These are phyloP conservation scores for Malassezia globosa DNA, from an alignment of 1,284 basidiomycete species.

Conservation along the genomic window DNA sequence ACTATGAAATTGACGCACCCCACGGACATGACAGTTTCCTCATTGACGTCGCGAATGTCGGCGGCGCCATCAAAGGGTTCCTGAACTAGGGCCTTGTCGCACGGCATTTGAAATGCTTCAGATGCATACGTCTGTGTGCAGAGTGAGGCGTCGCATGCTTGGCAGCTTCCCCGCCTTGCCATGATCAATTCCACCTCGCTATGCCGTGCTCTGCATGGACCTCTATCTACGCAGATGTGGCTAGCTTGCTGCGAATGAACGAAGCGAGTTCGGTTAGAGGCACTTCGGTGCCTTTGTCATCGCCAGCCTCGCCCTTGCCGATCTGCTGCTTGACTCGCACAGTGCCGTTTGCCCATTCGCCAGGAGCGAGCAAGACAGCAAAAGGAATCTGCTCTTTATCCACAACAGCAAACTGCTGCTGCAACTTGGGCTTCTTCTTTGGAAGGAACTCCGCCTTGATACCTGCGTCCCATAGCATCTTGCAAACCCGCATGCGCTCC, in stretches of 20 bases:
- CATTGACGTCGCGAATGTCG: constrained; percentile 66
- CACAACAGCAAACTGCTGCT: constrained; percentile 72
- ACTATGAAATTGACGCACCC: constrained; percentile 93
- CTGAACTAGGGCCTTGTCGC: constrained; percentile 56
- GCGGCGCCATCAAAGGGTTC: constrained; percentile 68
- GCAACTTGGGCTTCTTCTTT: constrained; percentile 65
- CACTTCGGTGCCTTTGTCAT: constrained; percentile 57
- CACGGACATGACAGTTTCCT: constrained; percentile 94
- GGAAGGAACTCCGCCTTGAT: constrained; percentile 90
- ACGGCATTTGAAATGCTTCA: no score
- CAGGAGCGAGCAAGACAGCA: constrained; percentile 75
- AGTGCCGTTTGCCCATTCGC: constrained; percentile 55
- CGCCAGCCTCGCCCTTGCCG: constrained; percentile 56
- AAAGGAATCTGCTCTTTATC: constrained; percentile 84
- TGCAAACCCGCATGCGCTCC: constrained; percentile 72
- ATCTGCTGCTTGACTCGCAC: constrained; percentile 86
- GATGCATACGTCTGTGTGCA: neutral
- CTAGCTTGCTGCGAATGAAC: constrained; percentile 24
- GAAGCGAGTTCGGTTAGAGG: constrained; percentile 54
- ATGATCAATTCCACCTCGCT: no score
- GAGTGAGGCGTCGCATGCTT: no score
- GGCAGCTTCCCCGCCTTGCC: no score
- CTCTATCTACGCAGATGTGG: constrained; percentile 52
- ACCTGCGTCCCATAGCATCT: constrained; percentile 71
- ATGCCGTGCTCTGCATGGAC: no score